phyloP scores from a whole-genome alignment of 352 stramenopile species.

The Blastocystis sp. region DNA sequence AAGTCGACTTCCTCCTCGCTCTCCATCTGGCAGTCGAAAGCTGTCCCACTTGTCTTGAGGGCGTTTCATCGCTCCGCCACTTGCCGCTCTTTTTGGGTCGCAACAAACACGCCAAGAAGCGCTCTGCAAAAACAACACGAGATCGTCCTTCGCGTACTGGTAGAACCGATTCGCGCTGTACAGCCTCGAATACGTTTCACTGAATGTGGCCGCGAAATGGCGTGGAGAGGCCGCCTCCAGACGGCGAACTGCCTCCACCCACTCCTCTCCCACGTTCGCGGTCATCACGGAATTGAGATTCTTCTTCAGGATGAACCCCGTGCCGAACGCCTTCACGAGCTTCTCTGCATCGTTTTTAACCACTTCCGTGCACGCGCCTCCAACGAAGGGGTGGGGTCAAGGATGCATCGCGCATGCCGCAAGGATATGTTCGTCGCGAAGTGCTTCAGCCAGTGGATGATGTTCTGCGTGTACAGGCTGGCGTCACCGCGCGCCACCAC shows the following conservation, averaged over 20 bases:
- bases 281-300: constrained; percentile 28
- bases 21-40: constrained; percentile 26
- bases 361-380: neutral
- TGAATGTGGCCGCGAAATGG: constrained; percentile 56
- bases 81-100: neutral
- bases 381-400: constrained; percentile 39
- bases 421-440: constrained; percentile 56
- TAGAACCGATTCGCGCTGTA: neutral
- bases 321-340: constrained; percentile 41
- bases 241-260: neutral
- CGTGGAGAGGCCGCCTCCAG: neutral
- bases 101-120: constrained; percentile 14
- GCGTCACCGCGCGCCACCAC: neutral
- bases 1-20: constrained; percentile 44
- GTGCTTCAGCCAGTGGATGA: constrained; percentile 45
- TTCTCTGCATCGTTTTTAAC: neutral
- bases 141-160: neutral
- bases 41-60: neutral
- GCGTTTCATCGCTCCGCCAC: neutral
- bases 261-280: constrained; percentile 18
- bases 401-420: neutral
- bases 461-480: constrained; percentile 48
- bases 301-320: constrained; percentile 65
- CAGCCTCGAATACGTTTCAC: neutral
- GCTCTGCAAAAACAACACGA: neutral